These are phyloP conservation scores for Lanmaoa pseudosensibilis DNA, from an alignment of 768 basidiomycete genomes.

Conservation along the genomic window DNA sequence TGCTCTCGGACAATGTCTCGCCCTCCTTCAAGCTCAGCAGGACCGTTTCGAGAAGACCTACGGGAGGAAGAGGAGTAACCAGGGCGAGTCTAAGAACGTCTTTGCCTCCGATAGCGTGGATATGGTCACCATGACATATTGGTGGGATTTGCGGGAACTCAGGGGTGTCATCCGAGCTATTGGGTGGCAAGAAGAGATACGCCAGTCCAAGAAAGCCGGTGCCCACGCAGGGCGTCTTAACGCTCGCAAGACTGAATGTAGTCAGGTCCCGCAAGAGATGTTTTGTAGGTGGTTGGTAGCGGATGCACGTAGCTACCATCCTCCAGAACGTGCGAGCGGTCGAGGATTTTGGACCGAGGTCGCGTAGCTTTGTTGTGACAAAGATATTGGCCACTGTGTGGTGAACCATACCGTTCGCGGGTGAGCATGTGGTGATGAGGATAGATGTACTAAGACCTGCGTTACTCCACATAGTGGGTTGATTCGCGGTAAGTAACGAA, in stretches of 20 bases:
- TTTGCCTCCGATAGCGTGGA: neutral
- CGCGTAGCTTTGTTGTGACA: constrained; percentile 26
- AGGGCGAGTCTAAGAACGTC: constrained; percentile 19
- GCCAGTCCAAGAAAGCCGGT: constrained; percentile 27
- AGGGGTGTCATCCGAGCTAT: constrained; percentile 19
- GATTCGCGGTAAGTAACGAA: neutral
- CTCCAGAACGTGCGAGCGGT: constrained; percentile 24
- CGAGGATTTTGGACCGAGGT: constrained; percentile 28
- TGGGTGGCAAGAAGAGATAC: neutral
- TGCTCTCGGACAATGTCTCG: constrained; percentile 25
- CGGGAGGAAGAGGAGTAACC: constrained; percentile 23
- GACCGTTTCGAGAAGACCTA: constrained; percentile 20
- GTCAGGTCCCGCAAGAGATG: constrained; percentile 22
- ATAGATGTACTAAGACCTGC: constrained; percentile 29
- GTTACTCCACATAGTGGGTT: constrained; percentile 25
- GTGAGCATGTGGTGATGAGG: constrained; percentile 23
- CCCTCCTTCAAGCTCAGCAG: constrained; percentile 26
- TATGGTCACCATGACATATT: constrained; percentile 17
- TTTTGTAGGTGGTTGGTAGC: constrained; percentile 21
- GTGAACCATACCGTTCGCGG: constrained; percentile 31
- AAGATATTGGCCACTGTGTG: constrained; percentile 28
- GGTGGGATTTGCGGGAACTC: constrained; percentile 16
- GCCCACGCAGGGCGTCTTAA: constrained; percentile 19
- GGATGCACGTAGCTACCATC: constrained; percentile 26
- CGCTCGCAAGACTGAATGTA: constrained; percentile 28